Evolutionary conservation across 768 basidiomycete species (phyloP), one percentile per base, ranked within the genome.

Genomic region (Astraeus odoratus): DNA sequence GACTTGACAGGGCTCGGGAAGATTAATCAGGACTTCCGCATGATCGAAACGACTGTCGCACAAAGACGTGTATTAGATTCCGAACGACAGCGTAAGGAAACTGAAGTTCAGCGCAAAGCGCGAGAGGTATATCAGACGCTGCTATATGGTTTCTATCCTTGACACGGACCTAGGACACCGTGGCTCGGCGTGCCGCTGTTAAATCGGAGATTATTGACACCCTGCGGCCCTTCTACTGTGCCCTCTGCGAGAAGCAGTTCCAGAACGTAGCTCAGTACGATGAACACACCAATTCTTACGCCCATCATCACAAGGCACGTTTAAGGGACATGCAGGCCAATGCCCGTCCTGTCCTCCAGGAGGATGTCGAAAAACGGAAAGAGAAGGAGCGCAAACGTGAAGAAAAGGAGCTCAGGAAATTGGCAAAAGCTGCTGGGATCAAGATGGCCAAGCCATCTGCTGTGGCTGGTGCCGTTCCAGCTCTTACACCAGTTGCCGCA

Each of bases 261-360:
- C 76, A 81, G 60, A 91, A 75, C 39, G 85, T 91, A 16, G 80
- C 86, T 0, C 88, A 89, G 56, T 92, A 86, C 54, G 89, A 91
- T 51, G 89, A 91, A 56, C 89, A 92, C 63, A 86, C 85, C 43
- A 91, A 90, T 56, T 89, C 89, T 6, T 90, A 89, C 52, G 85
- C 86, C 0, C 87, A 90, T 57, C 85, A 87, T 54, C 88, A 89
- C 67, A 89, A 85, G 64, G 82, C 82, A 27, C 82, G 89, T 39
- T 76, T 81, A 60, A 81, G 70, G 53, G 87, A 90, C 53, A 86
- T 90, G 85, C 84, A 88, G 66, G 78, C 80, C 23, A 80, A 80
- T 40, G 76, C 76, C 40, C 80, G 83, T 9, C 65, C 78, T n/a
- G 77, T 78, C 44, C 74, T 75, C 13, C 71, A 78, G 53, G 83